These are phyloP conservation scores for Aspergillus saccharolyticus DNA, from an alignment of 495 filamentous ascomycete genomes.

Conservation along the genomic window DNA sequence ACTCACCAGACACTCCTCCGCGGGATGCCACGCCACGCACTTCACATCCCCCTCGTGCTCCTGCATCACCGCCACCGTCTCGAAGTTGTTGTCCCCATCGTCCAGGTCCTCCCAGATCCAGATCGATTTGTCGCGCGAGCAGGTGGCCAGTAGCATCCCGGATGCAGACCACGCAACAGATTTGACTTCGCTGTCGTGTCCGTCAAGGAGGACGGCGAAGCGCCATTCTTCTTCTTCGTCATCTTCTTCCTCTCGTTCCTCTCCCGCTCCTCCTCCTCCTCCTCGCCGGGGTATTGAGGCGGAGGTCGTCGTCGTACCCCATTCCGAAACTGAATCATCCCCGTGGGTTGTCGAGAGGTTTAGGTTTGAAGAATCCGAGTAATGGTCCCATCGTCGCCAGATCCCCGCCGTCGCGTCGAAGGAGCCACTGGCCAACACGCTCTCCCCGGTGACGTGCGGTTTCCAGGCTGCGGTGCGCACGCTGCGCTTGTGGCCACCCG, in stretches of 20 bases:
- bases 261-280: too few species aligned
- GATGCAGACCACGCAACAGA: constrained; percentile 73
- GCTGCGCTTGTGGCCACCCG: constrained; percentile 84
- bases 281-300: too few species aligned
- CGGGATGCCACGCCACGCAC: constrained; percentile 83
- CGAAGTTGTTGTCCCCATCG: constrained; percentile 83
- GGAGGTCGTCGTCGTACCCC: too few species aligned
- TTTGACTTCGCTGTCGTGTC: constrained; percentile 93
- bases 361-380: too few species aligned
- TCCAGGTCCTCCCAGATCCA: constrained; percentile 97
- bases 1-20: constrained; percentile 74
- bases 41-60: constrained; percentile 96
- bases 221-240: constrained; percentile 80
- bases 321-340: too few species aligned
- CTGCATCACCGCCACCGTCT: constrained; percentile 89
- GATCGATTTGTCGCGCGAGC: constrained; percentile 86
- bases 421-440: constrained; percentile 80
- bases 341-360: too few species aligned
- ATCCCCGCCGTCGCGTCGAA: constrained; percentile 89
- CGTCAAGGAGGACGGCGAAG: constrained; percentile 81
- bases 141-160: constrained; percentile 81
- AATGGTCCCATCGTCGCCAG: constrained; percentile 66
- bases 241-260: constrained; percentile 12
- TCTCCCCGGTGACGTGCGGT: constrained; percentile 57
- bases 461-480: constrained; percentile 82